Conservation (phyloP, 257 asterid species). For the Euphrasia confusa region DNA sequence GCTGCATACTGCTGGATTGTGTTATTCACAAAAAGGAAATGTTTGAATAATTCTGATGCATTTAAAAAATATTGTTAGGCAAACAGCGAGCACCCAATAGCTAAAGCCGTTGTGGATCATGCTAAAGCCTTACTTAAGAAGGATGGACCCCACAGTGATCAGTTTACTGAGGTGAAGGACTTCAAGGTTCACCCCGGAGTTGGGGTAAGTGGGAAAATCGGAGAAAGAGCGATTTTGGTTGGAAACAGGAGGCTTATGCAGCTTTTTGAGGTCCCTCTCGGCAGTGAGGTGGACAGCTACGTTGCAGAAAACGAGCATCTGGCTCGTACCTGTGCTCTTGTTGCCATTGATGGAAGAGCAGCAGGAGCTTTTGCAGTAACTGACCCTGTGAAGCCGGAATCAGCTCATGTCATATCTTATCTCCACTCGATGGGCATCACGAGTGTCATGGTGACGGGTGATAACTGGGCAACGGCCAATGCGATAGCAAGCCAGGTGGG, state of each 20-base stretch:
- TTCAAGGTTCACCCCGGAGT: conserved; percentile 90
- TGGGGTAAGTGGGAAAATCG: conserved; percentile 80
- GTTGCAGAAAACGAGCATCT: conserved; percentile 67
- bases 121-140: conserved; percentile 56
- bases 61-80: conserved; percentile 39
- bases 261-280: conserved; percentile 45
- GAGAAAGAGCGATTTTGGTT: conserved; percentile 58
- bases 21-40: conserved; percentile 2
- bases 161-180: conserved; percentile 57
- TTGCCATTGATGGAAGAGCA: conserved; percentile 61
- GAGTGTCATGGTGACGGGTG: conserved; percentile 97
- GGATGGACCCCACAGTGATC: conserved; percentile 38
- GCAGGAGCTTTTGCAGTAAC: conserved; percentile 91
- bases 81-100: conserved; percentile 95
- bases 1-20: conserved; percentile 13
- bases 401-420: conserved; percentile 60
- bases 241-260: conserved; percentile 89
- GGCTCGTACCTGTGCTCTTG: conserved; percentile 89
- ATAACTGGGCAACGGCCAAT: conserved; percentile 95
- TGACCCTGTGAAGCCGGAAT: conserved; percentile 92
- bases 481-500: conserved; percentile 88
- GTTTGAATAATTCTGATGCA: conserved; percentile 18
- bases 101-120: conserved; percentile 84
- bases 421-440: conserved; percentile 68
- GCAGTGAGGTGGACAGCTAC: conserved; percentile 54